phyloP scores from a whole-genome alignment of 345 rosid species.

The Rhodomyrtus tomentosa region DNA sequence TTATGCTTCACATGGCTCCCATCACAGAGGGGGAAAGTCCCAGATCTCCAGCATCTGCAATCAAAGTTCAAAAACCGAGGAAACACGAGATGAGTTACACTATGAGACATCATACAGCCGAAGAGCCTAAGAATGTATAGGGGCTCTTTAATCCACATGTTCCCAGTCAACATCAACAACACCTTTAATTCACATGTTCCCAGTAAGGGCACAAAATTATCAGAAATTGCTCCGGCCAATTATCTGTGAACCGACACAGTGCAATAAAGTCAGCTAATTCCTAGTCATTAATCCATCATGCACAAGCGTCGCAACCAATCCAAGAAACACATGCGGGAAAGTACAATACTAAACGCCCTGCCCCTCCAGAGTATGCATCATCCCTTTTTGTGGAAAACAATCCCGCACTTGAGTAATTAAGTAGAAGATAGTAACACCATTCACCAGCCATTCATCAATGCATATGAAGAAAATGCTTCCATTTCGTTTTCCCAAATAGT shows the following conservation, averaged over 20 bases:
- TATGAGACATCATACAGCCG: background rate
- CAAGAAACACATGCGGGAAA: background rate
- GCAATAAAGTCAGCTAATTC: background rate
- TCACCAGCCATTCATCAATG: background rate
- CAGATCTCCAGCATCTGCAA: constrained; percentile 86
- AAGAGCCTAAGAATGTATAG: background rate
- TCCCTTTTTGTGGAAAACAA: background rate
- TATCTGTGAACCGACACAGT: background rate
- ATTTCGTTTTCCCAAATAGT: background rate
- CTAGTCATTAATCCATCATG: background rate
- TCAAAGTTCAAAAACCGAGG: background rate
- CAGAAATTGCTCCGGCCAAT: background rate
- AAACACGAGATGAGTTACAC: background rate
- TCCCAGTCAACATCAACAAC: too few relatives aligned
- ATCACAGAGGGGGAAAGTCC: constrained; percentile 83
- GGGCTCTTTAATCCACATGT: background rate
- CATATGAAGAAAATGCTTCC: background rate
- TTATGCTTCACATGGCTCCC: constrained; percentile 93
- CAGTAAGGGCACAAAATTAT: background rate
- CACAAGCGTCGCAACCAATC: background rate
- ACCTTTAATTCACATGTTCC: background rate
- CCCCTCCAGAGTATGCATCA: background rate
- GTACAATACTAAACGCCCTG: background rate
- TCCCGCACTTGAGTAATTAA: background rate
- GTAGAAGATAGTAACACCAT: background rate